A percentile compares a stretch with the other conserved stretches of the same genome.
These are phyloP conservation scores for Trichoderma reesei DNA, from an alignment of 495 filamentous ascomycete genomes.

Conservation along the genomic window DNA sequence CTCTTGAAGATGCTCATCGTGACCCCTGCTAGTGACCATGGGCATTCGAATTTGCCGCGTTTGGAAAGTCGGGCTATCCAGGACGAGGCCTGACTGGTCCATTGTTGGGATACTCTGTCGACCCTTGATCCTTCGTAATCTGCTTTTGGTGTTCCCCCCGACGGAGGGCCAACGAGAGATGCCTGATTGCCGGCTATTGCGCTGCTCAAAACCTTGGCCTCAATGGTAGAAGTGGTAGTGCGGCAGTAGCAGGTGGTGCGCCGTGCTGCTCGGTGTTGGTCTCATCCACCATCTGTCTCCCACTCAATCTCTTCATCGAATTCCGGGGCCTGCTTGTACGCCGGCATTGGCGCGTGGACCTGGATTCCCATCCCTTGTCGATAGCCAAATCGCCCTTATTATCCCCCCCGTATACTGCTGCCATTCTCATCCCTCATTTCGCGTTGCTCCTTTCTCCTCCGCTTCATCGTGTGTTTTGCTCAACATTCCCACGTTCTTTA, in stretches of 20 bases:
- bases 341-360: neutral
- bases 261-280: neutral
- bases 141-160: neutral
- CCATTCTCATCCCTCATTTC: neutral
- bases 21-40: neutral
- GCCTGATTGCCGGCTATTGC: constrained; percentile 3
- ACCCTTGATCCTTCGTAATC: constrained; percentile 9
- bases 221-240: neutral
- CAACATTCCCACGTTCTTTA: constrained; percentile 5
- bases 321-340: neutral
- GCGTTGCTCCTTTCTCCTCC: neutral
- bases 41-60: neutral
- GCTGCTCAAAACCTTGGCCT: neutral
- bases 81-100: neutral
- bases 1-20: neutral
- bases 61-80: constrained; percentile 1
- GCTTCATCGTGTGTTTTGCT: constrained; percentile 4
- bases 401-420: neutral
- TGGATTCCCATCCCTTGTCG: constrained; percentile 6
- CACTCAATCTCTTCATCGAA: neutral
- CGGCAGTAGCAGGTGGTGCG: neutral
- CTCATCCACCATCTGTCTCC: neutral
- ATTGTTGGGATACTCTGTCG: neutral
- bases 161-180: neutral
- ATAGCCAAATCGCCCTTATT: neutral